These are phyloP conservation scores for Linum tenue DNA, from an alignment of 345 rosid species.

Conservation along the genomic window DNA sequence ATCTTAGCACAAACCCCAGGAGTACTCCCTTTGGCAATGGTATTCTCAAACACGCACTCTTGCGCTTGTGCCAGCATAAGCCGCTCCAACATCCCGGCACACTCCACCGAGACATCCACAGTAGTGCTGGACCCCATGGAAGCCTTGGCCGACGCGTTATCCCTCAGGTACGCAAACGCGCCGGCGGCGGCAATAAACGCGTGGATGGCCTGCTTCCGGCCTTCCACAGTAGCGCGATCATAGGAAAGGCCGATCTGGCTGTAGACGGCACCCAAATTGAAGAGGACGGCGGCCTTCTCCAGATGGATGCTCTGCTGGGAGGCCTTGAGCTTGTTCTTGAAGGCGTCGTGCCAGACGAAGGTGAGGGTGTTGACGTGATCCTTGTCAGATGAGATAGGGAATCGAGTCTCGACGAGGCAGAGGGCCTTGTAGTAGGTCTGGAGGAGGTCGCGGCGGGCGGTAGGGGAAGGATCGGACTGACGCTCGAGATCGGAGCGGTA, in stretches of 20 bases:
- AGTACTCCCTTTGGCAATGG: conserved; percentile 91
- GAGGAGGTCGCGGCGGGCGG: conserved; percentile 77
- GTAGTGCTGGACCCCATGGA: conserved; percentile 63
- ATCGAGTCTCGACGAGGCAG: conserved; percentile 79
- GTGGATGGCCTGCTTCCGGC: conserved; percentile 79
- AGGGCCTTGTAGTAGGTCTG: conserved; percentile 64
- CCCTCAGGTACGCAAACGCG: conserved; percentile 63
- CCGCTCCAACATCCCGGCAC: conserved; percentile 87
- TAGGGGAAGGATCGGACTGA: conserved; percentile 55
- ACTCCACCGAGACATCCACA: conserved; percentile 76
- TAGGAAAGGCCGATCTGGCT: conserved; percentile 80
- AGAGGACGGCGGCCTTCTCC: conserved; percentile 86
- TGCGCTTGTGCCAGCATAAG: conserved; percentile 96
- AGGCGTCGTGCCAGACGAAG: conserved; percentile 83
- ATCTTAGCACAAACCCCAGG: conserved; percentile 95
- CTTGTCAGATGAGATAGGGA: conserved; percentile 81
- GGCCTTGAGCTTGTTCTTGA: conserved; percentile 75
- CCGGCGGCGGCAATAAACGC: conserved; percentile 87
- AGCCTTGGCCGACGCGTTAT: conserved; percentile 69
- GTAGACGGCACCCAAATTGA: conserved; percentile 72
- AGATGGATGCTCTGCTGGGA: conserved; percentile 84
- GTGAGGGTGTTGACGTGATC: conserved; percentile 74
- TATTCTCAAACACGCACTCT: conserved; percentile 92
- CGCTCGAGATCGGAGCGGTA: conserved; percentile 83
- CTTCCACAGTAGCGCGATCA: conserved; percentile 76